Percentiles rank a stretch among this genome's conserved stretches.
These are phyloP conservation scores for Panicum hallii DNA, from an alignment of 202 grass and related monocot genomes.

Conservation along the genomic window DNA sequence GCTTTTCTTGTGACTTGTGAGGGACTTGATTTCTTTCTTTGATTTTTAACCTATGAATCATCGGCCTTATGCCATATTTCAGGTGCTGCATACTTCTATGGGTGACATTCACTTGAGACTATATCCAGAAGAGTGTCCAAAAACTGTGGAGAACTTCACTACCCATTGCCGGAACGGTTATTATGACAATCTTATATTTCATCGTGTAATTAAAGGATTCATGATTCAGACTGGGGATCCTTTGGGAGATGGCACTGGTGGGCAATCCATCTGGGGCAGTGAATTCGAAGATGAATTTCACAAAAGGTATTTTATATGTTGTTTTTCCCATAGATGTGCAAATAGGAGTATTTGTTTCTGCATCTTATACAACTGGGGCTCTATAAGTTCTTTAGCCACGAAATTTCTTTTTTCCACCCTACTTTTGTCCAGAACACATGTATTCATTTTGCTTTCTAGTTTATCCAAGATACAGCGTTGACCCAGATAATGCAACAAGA, in stretches of 20 bases:
- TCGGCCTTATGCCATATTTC: slow-evolving; percentile 40
- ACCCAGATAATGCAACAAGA: too few relatives aligned
- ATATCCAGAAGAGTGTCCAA: slow-evolving; percentile 99
- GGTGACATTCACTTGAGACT: slow-evolving; percentile 93
- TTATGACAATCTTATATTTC: slow-evolving; percentile 99
- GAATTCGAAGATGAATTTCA: slow-evolving; percentile 99
- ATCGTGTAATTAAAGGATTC: slow-evolving; percentile 97
- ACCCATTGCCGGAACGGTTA: slow-evolving; percentile 95
- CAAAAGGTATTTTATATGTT: slow-evolving; percentile 66
- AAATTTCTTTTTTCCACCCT: background rate
- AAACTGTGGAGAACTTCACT: slow-evolving; percentile 99
- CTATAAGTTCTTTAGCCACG: background rate
- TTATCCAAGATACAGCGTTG: too few relatives aligned
- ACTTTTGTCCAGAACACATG: too few relatives aligned
- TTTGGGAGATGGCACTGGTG: slow-evolving; percentile 97
- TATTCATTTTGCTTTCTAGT: too few relatives aligned
- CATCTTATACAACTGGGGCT: background rate
- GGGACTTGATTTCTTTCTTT: background rate
- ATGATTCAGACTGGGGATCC: slow-evolving; percentile 97
- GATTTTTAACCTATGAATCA: background rate
- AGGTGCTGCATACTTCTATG: slow-evolving; percentile 95
- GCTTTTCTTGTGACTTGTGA: background rate
- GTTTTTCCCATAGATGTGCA: background rate
- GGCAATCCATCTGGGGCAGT: slow-evolving; percentile 97
- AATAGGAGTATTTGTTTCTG: too few relatives aligned